Evolutionary conservation across 1,284 basidiomycete genomes (phyloP).

Genomic region (Cutaneotrichosporon arboriforme): DNA sequence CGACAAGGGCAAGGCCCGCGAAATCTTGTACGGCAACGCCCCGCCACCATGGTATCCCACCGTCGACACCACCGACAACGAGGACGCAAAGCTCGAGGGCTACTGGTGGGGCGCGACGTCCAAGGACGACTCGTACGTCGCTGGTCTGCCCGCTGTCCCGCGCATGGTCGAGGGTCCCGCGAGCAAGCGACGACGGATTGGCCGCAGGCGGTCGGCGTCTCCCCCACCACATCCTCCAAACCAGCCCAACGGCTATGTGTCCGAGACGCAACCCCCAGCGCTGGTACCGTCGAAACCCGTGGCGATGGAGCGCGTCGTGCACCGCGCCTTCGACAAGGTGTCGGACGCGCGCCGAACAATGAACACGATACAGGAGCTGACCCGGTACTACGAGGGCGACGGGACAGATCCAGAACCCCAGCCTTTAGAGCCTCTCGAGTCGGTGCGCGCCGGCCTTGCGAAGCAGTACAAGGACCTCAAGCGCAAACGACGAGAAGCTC

Average conservation of each 20-base stretch:
- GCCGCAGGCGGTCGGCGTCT: conserved; percentile 2
- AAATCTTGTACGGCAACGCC: conserved; percentile 28
- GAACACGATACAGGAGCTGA: conserved; percentile 36
- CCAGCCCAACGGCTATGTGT: background rate
- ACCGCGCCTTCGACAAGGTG: conserved; percentile 33
- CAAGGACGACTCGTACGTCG: conserved; percentile 36
- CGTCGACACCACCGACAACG: conserved; percentile 23
- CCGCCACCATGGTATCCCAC: conserved; percentile 40
- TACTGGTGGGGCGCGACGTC: conserved; percentile 41
- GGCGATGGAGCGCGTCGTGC: conserved; percentile 29
- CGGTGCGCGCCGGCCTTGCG: conserved; percentile 14
- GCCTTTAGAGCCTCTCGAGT: conserved; percentile 21
- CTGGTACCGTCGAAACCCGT: conserved; percentile 26
- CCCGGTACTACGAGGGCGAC: conserved; percentile 34
- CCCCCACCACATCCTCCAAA: conserved; percentile 3
- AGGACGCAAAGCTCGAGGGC: conserved; percentile 37
- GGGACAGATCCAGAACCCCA: conserved; percentile 31
- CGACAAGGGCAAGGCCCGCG: conserved; percentile 41
- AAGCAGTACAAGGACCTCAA: conserved; percentile 19
- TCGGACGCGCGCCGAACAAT: conserved; percentile 25
- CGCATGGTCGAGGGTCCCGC: conserved; percentile 27
- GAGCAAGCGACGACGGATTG: conserved; percentile 10
- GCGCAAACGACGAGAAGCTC: conserved; percentile 21
- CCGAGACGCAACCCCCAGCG: conserved; percentile 12
- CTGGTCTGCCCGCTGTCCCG: conserved; percentile 37